These are phyloP conservation scores for Candida ulmi DNA, from an alignment of 805 yeast species.

Conservation along the genomic window DNA sequence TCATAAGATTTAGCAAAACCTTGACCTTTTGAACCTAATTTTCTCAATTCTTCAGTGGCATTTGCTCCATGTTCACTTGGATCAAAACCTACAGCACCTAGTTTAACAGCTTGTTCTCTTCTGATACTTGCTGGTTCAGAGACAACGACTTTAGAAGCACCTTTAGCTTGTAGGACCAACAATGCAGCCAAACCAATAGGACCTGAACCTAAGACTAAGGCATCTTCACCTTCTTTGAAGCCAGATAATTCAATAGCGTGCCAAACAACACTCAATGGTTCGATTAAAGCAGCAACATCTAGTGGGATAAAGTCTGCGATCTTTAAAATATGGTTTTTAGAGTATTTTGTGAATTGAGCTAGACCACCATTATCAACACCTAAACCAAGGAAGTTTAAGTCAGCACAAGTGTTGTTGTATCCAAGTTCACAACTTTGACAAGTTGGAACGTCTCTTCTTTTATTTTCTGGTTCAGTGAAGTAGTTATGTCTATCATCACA, in stretches of 20 bases:
- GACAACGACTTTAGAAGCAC: constrained; percentile 46
- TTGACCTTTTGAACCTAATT: constrained; percentile 32
- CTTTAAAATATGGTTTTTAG: constrained; percentile 33
- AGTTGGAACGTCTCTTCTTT: constrained; percentile 16
- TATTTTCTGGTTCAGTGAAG: constrained; percentile 20
- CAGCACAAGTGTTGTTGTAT: constrained; percentile 39
- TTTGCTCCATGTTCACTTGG: constrained; percentile 31
- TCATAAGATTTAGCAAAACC: constrained; percentile 50
- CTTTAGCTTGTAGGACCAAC: constrained; percentile 46
- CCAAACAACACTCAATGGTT: constrained; percentile 55
- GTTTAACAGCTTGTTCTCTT: constrained; percentile 48
- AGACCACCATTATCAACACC: constrained; percentile 45
- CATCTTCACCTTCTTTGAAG: constrained; percentile 39
- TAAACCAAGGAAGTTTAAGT: constrained; percentile 40
- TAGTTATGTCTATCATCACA: constrained; percentile 32
- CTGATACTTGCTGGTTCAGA: constrained; percentile 58
- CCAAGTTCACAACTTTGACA: constrained; percentile 42
- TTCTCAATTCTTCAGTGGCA: constrained; percentile 26
- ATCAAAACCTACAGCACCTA: constrained; percentile 41
- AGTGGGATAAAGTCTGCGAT: constrained; percentile 35
- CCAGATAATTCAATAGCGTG: constrained; percentile 46
- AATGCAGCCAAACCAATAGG: constrained; percentile 58
- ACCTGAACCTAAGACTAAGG: constrained; percentile 54
- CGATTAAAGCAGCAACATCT: constrained; percentile 52
- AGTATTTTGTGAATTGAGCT: constrained; percentile 39